phyloP scores from a whole-genome alignment of 2,329 filamentous ascomycete species.

The Colletotrichum sp. region DNA sequence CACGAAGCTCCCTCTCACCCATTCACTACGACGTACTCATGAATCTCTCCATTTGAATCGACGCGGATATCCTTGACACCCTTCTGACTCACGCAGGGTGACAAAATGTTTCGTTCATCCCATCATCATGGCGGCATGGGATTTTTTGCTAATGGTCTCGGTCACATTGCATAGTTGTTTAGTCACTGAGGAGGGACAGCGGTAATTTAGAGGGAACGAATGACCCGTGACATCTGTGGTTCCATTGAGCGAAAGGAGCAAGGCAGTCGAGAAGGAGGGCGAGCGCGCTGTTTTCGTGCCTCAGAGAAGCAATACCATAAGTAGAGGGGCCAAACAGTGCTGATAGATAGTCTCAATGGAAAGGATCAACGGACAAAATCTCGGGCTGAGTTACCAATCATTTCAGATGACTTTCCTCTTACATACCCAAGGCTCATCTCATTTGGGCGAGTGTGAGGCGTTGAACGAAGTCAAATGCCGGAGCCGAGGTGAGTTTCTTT shows the following conservation, averaged over 20 bases:
- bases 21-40: slow-evolving; percentile 14
- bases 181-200: slow-evolving; percentile 6
- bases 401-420: background rate
- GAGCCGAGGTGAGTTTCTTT: background rate
- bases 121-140: slow-evolving; percentile 12
- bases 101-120: slow-evolving; percentile 19
- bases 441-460: background rate
- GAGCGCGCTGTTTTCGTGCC: background rate
- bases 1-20: background rate
- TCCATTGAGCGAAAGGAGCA: background rate
- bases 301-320: background rate
- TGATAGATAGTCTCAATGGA: slow-evolving; percentile 20
- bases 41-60: slow-evolving; percentile 11
- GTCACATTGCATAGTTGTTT: slow-evolving; percentile 20
- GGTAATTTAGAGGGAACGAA: slow-evolving; percentile 20
- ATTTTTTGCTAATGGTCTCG: slow-evolving; percentile 20
- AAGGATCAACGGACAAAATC: slow-evolving; percentile 3
- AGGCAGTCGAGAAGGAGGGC: background rate
- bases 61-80: slow-evolving; percentile 18
- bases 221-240: background rate
- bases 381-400: background rate
- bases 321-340: slow-evolving; percentile 5
- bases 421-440: background rate
- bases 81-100: slow-evolving; percentile 12
- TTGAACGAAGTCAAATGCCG: background rate